Evolutionary conservation across 2,329 filamentous ascomycete genomes (phyloP).

Genomic region (Dactylellina sp.): DNA sequence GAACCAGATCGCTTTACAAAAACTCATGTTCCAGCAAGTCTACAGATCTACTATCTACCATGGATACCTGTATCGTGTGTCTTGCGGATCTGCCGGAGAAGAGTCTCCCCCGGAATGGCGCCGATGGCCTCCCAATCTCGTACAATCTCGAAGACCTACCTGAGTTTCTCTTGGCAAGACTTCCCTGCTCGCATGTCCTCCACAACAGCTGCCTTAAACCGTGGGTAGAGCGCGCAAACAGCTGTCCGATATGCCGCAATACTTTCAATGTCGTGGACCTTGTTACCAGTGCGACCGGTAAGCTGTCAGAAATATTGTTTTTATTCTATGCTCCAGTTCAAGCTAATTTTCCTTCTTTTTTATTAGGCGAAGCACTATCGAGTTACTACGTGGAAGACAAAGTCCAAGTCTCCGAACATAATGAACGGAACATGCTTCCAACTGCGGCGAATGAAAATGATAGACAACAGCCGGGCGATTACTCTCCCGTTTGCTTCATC

Average conservation of each 20-base stretch:
- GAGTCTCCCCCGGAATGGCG: conserved; percentile 61
- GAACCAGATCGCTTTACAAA: conserved; percentile 18
- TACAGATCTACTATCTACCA: conserved; percentile 40
- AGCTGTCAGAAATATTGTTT: conserved; percentile 2
- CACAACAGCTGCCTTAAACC: conserved; percentile 92
- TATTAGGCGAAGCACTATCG: conserved; percentile 63
- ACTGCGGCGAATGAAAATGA: conserved; percentile 75
- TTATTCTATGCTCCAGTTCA: not conserved
- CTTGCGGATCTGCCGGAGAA: conserved; percentile 75
- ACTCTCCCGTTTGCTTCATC: conserved; percentile 80
- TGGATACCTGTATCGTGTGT: conserved; percentile 74
- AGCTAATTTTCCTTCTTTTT: conserved; percentile 25
- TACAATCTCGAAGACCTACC: conserved; percentile 62
- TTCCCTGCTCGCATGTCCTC: conserved; percentile 82
- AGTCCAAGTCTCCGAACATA: conserved; percentile 89
- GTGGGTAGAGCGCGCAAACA: conserved; percentile 97
- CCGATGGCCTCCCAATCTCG: conserved; percentile 67
- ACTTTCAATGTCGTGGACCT: conserved; percentile 91
- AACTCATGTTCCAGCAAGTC: conserved; percentile 55
- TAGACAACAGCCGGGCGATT: conserved; percentile 69
- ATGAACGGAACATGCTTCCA: conserved; percentile 78
- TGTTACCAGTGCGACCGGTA: conserved; percentile 64
- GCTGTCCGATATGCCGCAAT: conserved; percentile 94
- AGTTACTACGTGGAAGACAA: conserved; percentile 79
- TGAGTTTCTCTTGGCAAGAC: conserved; percentile 62